Base-by-base conservation (phyloP, 2,329 filamentous ascomycete species). In the Penicillium sp. region DNA sequence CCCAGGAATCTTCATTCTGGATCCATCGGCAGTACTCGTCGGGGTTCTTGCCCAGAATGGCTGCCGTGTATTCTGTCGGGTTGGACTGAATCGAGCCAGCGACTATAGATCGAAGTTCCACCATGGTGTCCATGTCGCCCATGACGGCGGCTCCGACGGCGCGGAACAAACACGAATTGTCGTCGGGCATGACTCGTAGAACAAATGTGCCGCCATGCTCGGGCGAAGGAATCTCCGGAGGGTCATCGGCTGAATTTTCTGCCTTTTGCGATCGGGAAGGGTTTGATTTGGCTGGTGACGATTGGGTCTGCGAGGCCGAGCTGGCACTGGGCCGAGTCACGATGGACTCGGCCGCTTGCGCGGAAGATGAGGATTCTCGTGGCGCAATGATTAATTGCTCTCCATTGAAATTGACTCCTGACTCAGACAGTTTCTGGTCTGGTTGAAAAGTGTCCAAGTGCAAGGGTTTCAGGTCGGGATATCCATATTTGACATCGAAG, bases 111-210 rank as follows among this genome's bases (percentile, higher is more conserved):
- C 90, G 83, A 13, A 96, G 76, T 59, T 86, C 84, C 0, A 76
- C 80, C 81, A 87, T 85, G 7, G 77, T 76, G 53, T 85, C 82
- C 58, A 85, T 76, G 1, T 76, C 74, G 29, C 81, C 79, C 42
- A 88, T 80, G n/a, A 95, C 77, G 3, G 86, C 86, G 46, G 84
- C 86, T 12, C 88, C 87, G 40, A 97, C 83, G 0, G 91, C 90
- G 27, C 90, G 86, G 69, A 96, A 97, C 61, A 97, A 83, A 70
- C 91, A 97, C 49, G 84, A 89, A 69, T 96, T 96, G 68, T 97
- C 91, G 63, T 96, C 91, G 4, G 90, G 89, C 91, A 97, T 96
- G 43, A 97, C 88, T 11, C 91, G 85, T 13, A 96, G 79, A 7
- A 94, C 86, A 13, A 80, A 67, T 1, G 76, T 79, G 40, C 79